Percentiles rank a stretch among this genome's conserved stretches.
Conservation (phyloP, 192 early-diverging fungal genomes). For the Coemansia furcata region DNA sequence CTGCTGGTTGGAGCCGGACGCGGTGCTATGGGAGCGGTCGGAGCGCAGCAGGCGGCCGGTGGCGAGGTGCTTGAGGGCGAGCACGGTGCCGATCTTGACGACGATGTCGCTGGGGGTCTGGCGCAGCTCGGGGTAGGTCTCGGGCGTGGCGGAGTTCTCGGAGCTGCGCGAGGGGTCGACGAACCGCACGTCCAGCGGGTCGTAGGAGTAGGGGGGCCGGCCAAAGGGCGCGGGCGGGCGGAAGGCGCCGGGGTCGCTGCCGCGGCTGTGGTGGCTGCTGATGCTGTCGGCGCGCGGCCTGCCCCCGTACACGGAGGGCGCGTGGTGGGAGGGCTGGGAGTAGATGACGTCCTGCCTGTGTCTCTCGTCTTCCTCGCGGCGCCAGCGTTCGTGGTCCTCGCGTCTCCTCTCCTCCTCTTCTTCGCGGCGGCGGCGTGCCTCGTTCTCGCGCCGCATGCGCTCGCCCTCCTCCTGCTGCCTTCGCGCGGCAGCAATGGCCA, state of each 20-base stretch:
- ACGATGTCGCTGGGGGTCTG: slow-evolving; percentile 34
- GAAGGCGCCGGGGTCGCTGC: slow-evolving; percentile 15
- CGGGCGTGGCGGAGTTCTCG: slow-evolving; percentile 32
- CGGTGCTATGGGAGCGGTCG: slow-evolving; percentile 40
- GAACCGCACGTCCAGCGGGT: slow-evolving; percentile 25
- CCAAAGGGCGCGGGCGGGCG: slow-evolving; percentile 37
- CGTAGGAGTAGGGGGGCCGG: slow-evolving; percentile 27
- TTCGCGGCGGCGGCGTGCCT: slow-evolving; percentile 28
- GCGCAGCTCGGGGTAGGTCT: slow-evolving; percentile 42
- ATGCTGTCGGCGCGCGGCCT: not conserved
- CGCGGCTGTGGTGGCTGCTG: slow-evolving; percentile 18
- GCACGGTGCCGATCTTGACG: slow-evolving; percentile 44
- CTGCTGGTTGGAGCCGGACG: slow-evolving; percentile 56
- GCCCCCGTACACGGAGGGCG: not conserved
- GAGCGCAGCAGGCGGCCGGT: slow-evolving; percentile 56
- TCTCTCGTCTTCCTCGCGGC: slow-evolving; percentile 20
- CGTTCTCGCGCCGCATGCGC: slow-evolving; percentile 24
- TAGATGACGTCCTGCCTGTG: slow-evolving; percentile 7
- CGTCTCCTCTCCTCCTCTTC: slow-evolving; percentile 23
- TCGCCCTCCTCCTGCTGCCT: slow-evolving; percentile 26
- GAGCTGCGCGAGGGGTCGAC: slow-evolving; percentile 45
- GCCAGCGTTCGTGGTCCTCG: slow-evolving; percentile 31
- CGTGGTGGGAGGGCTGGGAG: not conserved
- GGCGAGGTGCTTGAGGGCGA: slow-evolving; percentile 59
- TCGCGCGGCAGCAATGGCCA: not conserved